A percentile compares a stretch with the other conserved stretches of the same genome.
phyloP scores from a whole-genome alignment of 495 filamentous ascomycete species.

The Aspergillus sclerotioniger region DNA sequence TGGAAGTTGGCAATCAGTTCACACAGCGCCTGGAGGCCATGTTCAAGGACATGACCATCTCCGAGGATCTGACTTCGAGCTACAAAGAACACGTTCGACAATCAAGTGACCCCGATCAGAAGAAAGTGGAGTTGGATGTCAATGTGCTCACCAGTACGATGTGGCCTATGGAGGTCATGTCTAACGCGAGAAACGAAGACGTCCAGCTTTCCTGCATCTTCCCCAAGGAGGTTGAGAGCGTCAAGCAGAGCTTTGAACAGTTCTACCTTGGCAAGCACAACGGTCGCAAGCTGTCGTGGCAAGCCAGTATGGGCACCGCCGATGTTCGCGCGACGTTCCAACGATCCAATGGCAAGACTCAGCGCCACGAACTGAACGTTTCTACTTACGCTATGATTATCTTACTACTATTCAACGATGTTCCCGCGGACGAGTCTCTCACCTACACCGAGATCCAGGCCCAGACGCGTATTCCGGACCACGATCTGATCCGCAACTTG shows the following conservation, averaged over 20 bases:
- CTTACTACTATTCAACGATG: conserved; percentile 82
- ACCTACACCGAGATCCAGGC: conserved; percentile 84
- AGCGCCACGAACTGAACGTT: conserved; percentile 86
- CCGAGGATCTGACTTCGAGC: conserved; percentile 74
- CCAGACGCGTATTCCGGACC: conserved; percentile 73
- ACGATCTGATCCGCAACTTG: conserved; percentile 78
- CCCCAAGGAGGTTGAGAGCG: conserved; percentile 68
- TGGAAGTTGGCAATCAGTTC: conserved; percentile 91
- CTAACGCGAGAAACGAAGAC: conserved; percentile 53
- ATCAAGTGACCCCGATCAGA: conserved; percentile 62
- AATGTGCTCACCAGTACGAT: conserved; percentile 87
- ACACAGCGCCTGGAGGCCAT: conserved; percentile 91
- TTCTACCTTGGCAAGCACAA: conserved; percentile 87
- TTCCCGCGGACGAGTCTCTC: conserved; percentile 60
- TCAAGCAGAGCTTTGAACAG: conserved; percentile 84
- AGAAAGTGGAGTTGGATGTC: conserved; percentile 73
- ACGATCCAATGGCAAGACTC: conserved; percentile 66
- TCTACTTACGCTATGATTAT: conserved; percentile 92
- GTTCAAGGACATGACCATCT: conserved; percentile 96
- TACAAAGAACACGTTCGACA: conserved; percentile 68
- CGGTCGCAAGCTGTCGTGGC: conserved; percentile 86
- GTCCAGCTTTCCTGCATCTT: conserved; percentile 59
- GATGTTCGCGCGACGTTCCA: conserved; percentile 81
- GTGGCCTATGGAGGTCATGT: conserved; percentile 90
- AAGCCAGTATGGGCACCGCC: conserved; percentile 74